Evolutionary conservation across 2,329 filamentous ascomycete species (phyloP).

Genomic region (Didymosphaeria variabile): DNA sequence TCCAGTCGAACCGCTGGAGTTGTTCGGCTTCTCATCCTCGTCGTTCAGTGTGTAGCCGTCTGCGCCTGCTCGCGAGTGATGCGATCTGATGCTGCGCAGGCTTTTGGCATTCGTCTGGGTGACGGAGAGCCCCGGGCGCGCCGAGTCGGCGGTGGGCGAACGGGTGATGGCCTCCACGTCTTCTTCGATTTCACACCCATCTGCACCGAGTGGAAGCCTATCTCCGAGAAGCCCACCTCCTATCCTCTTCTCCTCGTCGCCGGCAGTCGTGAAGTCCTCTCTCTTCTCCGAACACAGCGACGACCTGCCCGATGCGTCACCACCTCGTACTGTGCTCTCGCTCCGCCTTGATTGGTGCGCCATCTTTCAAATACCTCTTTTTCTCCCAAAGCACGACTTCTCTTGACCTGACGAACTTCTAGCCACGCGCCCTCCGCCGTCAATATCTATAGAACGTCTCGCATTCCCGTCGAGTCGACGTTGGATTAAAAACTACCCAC

Average conservation of each 20-base stretch:
- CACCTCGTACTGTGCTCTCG: constrained; percentile 1
- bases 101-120: constrained; percentile 22
- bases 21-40: constrained; percentile 36
- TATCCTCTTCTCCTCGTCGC: constrained; percentile 6
- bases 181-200: not conserved
- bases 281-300: constrained; percentile 1
- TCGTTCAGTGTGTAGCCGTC: constrained; percentile 51
- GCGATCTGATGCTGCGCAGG: constrained; percentile 35
- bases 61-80: constrained; percentile 48
- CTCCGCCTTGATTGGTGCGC: constrained; percentile 5
- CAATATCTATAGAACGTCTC: not conserved
- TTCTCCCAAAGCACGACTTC: not conserved
- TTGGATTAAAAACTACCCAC: constrained; percentile 4
- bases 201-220: not conserved
- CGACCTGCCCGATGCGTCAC: not conserved
- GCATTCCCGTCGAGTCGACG: not conserved
- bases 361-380: not conserved
- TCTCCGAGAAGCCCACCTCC: not conserved
- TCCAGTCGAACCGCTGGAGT: constrained; percentile 28
- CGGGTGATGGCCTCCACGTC: constrained; percentile 1
- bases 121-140: not conserved
- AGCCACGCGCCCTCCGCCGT: not conserved
- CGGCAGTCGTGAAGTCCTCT: not conserved
- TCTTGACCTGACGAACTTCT: not conserved
- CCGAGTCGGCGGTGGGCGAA: not conserved